phyloP scores from a whole-genome alignment of 1,284 basidiomycete species.

The Leucoagaricus sp. region DNA sequence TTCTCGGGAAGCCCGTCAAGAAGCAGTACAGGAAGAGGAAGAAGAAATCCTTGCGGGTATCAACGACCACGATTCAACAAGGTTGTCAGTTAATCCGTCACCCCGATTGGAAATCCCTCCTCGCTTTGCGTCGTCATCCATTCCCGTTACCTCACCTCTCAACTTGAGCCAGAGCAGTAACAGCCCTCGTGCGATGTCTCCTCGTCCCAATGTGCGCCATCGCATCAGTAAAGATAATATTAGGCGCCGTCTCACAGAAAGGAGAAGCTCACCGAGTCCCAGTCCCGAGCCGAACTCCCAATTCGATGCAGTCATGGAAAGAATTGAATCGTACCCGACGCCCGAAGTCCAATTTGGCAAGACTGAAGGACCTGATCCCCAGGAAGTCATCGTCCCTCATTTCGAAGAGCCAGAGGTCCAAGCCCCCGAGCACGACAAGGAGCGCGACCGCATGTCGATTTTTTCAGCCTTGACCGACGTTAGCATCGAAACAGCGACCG shows the following conservation, averaged over 20 bases:
- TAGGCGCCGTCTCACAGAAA: constrained; percentile 46
- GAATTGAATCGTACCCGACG: constrained; percentile 1
- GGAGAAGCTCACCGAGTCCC: constrained; percentile 45
- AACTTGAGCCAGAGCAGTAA: constrained; percentile 11
- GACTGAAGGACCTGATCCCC: not conserved
- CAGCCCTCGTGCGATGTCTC: constrained; percentile 9
- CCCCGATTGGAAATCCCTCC: constrained; percentile 4
- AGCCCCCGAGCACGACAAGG: constrained; percentile 27
- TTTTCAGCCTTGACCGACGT: constrained; percentile 40
- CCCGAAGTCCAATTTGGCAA: not conserved
- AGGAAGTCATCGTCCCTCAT: not conserved
- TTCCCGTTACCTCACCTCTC: constrained; percentile 13
- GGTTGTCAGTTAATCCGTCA: not conserved
- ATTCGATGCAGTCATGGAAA: constrained; percentile 12
- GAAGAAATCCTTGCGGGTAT: constrained; percentile 8
- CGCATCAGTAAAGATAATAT: constrained; percentile 57
- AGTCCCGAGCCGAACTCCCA: constrained; percentile 21
- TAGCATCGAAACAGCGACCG: constrained; percentile 47
- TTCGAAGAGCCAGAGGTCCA: constrained; percentile 7
- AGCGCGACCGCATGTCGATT: constrained; percentile 38
- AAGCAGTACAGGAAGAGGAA: too few relatives aligned
- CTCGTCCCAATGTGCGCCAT: constrained; percentile 25
- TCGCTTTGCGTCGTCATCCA: not conserved
- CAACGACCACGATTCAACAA: not conserved
- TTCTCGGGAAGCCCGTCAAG: not conserved